phyloP scores from a whole-genome alignment of 495 filamentous ascomycete genomes.

The Penicillium herquei region DNA sequence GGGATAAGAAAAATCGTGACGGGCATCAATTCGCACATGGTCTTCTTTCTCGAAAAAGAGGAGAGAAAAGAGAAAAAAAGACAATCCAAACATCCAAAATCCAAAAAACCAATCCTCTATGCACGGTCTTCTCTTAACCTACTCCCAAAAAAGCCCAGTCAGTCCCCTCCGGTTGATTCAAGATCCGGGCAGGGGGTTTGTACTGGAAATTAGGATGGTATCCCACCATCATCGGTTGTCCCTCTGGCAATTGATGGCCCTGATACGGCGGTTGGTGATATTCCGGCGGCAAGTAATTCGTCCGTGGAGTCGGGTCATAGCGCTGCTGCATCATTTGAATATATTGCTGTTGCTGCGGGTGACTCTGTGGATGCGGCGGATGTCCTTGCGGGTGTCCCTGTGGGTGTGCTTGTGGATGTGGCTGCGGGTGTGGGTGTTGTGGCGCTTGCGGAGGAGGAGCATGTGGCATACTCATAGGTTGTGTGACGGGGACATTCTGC shows the following conservation, averaged over 20 bases:
- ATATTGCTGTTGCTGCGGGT: slow-evolving; percentile 30
- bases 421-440: slow-evolving; percentile 33
- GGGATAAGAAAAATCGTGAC: slow-evolving; percentile 24
- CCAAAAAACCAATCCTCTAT: slow-evolving; percentile 8
- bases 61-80: background rate
- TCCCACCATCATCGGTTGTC: slow-evolving; percentile 38
- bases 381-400: slow-evolving; percentile 25
- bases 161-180: slow-evolving; percentile 46
- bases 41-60: slow-evolving; percentile 1
- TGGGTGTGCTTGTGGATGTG: slow-evolving; percentile 14
- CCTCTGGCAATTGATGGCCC: slow-evolving; percentile 30
- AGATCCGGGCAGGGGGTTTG: slow-evolving; percentile 38
- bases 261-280: slow-evolving; percentile 30
- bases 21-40: slow-evolving; percentile 25
- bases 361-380: too few species aligned
- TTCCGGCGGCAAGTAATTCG: slow-evolving; percentile 37
- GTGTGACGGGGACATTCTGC: slow-evolving; percentile 32
- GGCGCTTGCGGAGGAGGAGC: slow-evolving; percentile 32
- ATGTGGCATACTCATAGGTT: slow-evolving; percentile 34
- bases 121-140: slow-evolving; percentile 32
- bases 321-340: slow-evolving; percentile 42
- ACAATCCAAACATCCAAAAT: too few species aligned
- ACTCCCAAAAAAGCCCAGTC: slow-evolving; percentile 49
- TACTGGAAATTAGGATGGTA: slow-evolving; percentile 40
- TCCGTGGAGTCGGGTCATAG: slow-evolving; percentile 34